Conservation (phyloP, 1,284 basidiomycete genomes). For the Anthracocystis walkeri region DNA sequence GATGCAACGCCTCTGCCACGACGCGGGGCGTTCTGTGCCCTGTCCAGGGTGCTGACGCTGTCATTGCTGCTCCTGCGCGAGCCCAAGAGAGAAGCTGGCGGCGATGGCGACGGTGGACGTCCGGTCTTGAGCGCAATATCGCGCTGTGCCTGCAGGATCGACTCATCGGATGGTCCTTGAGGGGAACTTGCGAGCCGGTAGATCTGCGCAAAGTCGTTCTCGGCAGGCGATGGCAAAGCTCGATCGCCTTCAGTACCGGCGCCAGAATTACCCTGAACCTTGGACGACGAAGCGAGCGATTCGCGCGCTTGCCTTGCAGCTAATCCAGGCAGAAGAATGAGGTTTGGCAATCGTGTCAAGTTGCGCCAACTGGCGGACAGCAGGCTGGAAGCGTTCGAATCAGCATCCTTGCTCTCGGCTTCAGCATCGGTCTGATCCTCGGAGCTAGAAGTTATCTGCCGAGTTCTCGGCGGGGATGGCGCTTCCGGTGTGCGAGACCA, state of each 20-base stretch:
- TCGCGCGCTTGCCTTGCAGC: constrained; percentile 44
- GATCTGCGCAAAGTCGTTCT: constrained; percentile 42
- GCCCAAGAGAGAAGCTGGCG: constrained; percentile 32
- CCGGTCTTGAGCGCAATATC: constrained; percentile 32
- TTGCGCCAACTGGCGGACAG: constrained; percentile 53
- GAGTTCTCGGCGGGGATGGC: background rate
- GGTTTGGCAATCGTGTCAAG: constrained; percentile 42
- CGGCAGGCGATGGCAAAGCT: background rate
- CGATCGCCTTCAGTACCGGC: background rate
- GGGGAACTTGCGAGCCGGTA: constrained; percentile 28
- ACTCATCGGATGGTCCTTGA: constrained; percentile 8
- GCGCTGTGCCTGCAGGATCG: constrained; percentile 27
- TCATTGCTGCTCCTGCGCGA: constrained; percentile 47
- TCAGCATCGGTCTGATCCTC: constrained; percentile 28
- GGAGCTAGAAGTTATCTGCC: constrained; percentile 33
- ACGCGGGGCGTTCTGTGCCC: background rate
- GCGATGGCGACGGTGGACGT: constrained; percentile 39
- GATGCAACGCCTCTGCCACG: constrained; percentile 47
- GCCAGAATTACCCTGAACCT: background rate
- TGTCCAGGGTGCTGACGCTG: constrained; percentile 27
- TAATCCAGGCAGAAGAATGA: constrained; percentile 49
- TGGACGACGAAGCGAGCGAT: constrained; percentile 18
- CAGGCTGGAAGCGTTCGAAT: constrained; percentile 19
- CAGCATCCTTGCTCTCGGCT: constrained; percentile 18
- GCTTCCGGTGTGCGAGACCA: constrained; percentile 32